Base-by-base conservation (phyloP, 768 basidiomycete species). In the Agrocybe chaxingu region DNA sequence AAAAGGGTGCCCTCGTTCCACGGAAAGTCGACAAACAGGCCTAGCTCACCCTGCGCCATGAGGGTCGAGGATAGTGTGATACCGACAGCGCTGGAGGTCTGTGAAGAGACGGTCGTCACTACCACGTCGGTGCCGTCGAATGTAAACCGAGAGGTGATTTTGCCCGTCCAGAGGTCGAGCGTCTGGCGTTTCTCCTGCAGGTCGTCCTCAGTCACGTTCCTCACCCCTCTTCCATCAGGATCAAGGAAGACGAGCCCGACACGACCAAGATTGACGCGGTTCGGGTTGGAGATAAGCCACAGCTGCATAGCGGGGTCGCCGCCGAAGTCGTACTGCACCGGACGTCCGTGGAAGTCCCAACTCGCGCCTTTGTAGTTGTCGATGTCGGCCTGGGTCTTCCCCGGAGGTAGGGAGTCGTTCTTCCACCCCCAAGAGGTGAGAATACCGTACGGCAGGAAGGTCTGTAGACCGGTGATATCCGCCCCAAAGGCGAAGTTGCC, bases 341-440 rank as follows among this genome's bases (percentile, higher is more conserved):
- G 68, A 11, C 71, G 65, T 0, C 75, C 79, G 54, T 81, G 79
- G 52, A 76, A 80, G 43, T 68, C 59, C 78, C 76, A 78, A 48
- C 71, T 74, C 36, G 67, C 70, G 8, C 82, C 81, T 1, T 66
- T 62, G 57, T 80, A 82, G 10, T 66, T 55, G n/a, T 73, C 65
- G 3, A 80, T 61, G 49, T 81, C 75, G 34, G 60, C 64, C 45
- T 67, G 55, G 1, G 77, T 77, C 45, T 66, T 63, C 4, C 70
- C 70, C 1, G 63, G 51, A 1, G 81, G 81, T 3, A 81, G 62
- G 4, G 73, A 72, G 62, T 81, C 79, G 61, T 81, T 82, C 60
- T 82, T 82, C 79, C 78, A 82, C 1, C 77, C 79, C 81, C 81
- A 82, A 8, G 74, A 75, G 8, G 80, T 78, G 69, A 84, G 71